Evolutionary conservation across 73 alveolate species (phyloP).

Genomic region (Paramecium bursaria): DNA sequence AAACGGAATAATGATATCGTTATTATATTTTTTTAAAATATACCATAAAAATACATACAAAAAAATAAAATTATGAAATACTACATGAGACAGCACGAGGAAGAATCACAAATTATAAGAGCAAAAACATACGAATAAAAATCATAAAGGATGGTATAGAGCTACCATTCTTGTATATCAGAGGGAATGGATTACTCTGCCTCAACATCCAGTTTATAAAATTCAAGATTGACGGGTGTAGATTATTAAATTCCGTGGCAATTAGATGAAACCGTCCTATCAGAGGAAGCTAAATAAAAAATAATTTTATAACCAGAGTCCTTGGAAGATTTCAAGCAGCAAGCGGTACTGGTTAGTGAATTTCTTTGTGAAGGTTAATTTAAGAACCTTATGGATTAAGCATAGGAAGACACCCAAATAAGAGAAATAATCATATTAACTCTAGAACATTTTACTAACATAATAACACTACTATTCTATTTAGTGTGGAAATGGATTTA

Average conservation of each 20-base stretch:
- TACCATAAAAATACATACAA: no score
- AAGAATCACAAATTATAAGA: slow-evolving; percentile 16
- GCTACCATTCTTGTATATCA: slow-evolving; percentile 44
- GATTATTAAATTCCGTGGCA: no score
- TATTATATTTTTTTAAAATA: no score
- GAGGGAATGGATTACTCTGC: slow-evolving; percentile 12
- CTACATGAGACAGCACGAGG: no score
- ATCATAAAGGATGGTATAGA: background rate
- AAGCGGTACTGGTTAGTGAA: background rate
- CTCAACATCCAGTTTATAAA: no score
- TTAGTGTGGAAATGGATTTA: slow-evolving; percentile 15
- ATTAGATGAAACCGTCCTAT: slow-evolving; percentile 1
- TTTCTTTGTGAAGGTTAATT: background rate
- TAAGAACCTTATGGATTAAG: slow-evolving; percentile 18
- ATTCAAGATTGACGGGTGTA: no score
- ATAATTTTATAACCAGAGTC: background rate
- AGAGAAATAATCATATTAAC: background rate
- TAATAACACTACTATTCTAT: slow-evolving; percentile 9
- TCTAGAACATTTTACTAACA: slow-evolving; percentile 19
- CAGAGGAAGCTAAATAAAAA: background rate
- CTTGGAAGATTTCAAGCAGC: slow-evolving; percentile 9
- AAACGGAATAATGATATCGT: no score
- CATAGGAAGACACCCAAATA: slow-evolving; percentile 8
- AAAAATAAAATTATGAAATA: no score
- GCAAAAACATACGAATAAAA: slow-evolving; percentile 32